Evolutionary conservation across 202 grass and related monocot species (phyloP), one percentile per base, ranked within the genome.

Genomic region (Elaeis oleifera): DNA sequence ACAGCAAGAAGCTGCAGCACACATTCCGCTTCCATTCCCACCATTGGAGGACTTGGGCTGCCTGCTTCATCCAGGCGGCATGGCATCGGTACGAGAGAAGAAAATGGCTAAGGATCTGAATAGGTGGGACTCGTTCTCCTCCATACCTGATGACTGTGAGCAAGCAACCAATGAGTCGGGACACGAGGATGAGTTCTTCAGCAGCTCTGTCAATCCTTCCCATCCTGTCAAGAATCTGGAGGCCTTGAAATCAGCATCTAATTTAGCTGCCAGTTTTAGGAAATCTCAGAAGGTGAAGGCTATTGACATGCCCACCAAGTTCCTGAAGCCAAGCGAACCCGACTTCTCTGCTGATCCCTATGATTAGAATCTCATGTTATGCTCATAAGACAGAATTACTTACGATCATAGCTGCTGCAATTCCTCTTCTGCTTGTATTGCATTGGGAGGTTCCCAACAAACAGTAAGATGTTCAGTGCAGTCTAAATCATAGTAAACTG

Each of bases 291-390:
- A 39, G 69, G 3, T 78, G 67, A 81, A 75, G 25, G 72, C 69
- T 51, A 26, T 54, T 0, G 27, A 54, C 0, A 84, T 97, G 32
- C 76, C 65, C 14, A 86, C 65, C 14, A 86, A 76, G 80, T 28
- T 99, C 32, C 88, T 80, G 75, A 99, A 99, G 64, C 95, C 95
- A 16, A 82, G 94, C 3, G 95, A 99, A 26, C 95, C 95, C 0
- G 88, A 99, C 54, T 99, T 99, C 74, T 84, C 85, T 0, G 80
- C 75, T 2, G 89, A 94, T 27, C 85, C 89, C 84, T 89, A 89
- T 50, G 85, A 94, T 61, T 99, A 81, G 59, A 14, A 5, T 13
- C 36, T 44, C 36, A 44, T 13, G 3, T 13, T 3, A 44, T 44
- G 36, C 8, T 44, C 36, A 3, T 44, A 44, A 44, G 1, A 13